A percentile compares a stretch with the other conserved stretches of the same genome.
phyloP scores from a whole-genome alignment of 2,329 filamentous ascomycete species.

The Beauveria sp. region DNA sequence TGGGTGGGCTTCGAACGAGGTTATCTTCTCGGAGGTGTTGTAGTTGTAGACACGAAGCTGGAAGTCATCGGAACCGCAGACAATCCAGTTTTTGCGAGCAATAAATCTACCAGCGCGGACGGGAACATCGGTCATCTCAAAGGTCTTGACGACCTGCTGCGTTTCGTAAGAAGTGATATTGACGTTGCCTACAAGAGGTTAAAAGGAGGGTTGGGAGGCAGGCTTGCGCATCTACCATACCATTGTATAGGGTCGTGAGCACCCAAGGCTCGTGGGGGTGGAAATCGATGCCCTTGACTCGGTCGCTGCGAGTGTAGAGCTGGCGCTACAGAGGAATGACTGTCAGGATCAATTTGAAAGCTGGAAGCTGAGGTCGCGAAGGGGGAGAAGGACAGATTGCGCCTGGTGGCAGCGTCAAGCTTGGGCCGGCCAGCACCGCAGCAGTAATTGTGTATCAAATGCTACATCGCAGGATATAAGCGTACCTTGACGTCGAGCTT shows the following conservation, averaged over 20 bases:
- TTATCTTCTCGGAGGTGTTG: conserved; percentile 98
- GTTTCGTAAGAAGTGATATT: conserved; percentile 99
- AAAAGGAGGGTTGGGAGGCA: background rate
- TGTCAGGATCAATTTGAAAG: conserved; percentile 1
- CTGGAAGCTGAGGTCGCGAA: background rate
- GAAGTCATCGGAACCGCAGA: conserved; percentile 92
- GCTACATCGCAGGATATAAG: background rate
- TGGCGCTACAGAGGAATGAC: conserved; percentile 25
- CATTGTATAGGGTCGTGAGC: conserved; percentile 91
- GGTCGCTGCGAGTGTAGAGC: conserved; percentile 72
- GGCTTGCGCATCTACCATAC: conserved; percentile 38
- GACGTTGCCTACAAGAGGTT: conserved; percentile 67
- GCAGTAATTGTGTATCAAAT: background rate
- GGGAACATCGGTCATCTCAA: conserved; percentile 96
- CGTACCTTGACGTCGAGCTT: conserved; percentile 36
- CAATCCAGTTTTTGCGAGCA: conserved; percentile 98
- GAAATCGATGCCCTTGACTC: conserved; percentile 96
- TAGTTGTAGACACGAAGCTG: conserved; percentile 90
- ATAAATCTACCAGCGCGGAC: conserved; percentile 95
- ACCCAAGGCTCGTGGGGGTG: conserved; percentile 96
- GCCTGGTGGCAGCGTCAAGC: background rate
- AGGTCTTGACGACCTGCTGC: conserved; percentile 95
- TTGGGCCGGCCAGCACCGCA: background rate
- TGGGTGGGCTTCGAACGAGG: conserved; percentile 91
- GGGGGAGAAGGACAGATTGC: conserved; percentile 10